Percentiles rank a stretch among this genome's conserved stretches.
phyloP scores from a whole-genome alignment of 768 basidiomycete genomes.

The Collybia sordida region DNA sequence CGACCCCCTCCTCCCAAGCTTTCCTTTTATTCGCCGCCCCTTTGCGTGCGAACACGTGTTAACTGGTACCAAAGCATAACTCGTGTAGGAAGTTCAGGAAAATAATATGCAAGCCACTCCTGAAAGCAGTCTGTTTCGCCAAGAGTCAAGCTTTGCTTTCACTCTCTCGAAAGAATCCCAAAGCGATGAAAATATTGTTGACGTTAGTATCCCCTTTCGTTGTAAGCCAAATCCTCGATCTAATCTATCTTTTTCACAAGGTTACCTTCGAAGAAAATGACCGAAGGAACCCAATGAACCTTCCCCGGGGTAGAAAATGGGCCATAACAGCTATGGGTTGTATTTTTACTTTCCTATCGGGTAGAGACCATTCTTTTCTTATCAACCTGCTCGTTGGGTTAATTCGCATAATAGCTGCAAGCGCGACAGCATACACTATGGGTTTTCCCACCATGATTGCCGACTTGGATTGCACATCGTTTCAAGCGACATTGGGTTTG shows the following conservation, averaged over 20 bases:
- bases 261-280: conserved; percentile 38
- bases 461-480: conserved; percentile 29
- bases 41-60: too few species aligned
- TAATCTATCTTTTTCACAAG: conserved; percentile 14
- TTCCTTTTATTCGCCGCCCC: too few species aligned
- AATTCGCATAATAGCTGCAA: not conserved
- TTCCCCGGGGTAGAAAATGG: conserved; percentile 39
- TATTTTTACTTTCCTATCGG: conserved; percentile 28
- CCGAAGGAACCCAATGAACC: conserved; percentile 37
- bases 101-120: too few species aligned
- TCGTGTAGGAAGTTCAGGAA: too few species aligned
- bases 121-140: too few species aligned
- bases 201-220: too few species aligned
- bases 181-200: too few species aligned
- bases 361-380: conserved; percentile 16
- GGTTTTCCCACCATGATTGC: conserved; percentile 47
- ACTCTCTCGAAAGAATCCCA: too few species aligned
- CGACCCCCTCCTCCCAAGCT: too few species aligned
- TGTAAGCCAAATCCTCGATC: too few species aligned
- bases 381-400: not conserved
- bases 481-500: conserved; percentile 33
- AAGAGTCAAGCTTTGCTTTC: too few species aligned
- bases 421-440: conserved; percentile 33
- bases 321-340: conserved; percentile 37
- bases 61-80: too few species aligned